phyloP scores from a whole-genome alignment of 2,329 filamentous ascomycete genomes.

The Delphinella strobiligena region DNA sequence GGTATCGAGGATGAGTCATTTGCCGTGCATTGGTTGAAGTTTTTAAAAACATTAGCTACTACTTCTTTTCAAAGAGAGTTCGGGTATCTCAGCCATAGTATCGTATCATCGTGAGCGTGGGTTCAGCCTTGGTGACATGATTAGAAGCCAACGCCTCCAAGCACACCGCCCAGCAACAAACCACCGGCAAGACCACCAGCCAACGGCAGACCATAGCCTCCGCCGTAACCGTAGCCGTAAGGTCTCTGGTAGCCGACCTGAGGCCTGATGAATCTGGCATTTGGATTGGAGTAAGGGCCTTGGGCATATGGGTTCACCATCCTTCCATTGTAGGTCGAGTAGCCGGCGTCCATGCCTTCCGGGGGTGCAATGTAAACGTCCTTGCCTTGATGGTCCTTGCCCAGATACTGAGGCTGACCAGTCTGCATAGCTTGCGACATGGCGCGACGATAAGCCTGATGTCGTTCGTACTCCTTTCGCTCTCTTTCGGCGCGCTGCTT shows the following conservation, averaged over 20 bases:
- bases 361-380: constrained; percentile 50
- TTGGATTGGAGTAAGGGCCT: constrained; percentile 38
- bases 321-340: constrained; percentile 8
- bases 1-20: no score
- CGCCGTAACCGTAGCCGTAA: constrained; percentile 29
- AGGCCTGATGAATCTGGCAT: constrained; percentile 39
- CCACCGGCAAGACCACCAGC: constrained; percentile 36
- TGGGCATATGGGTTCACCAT: constrained; percentile 20
- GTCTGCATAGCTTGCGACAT: constrained; percentile 41
- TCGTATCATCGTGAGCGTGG: no score
- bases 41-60: no score
- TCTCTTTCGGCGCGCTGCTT: constrained; percentile 37
- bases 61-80: neutral
- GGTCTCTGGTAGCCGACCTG: constrained; percentile 34
- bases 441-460: constrained; percentile 37
- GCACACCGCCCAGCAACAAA: constrained; percentile 28
- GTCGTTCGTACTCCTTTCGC: constrained; percentile 38
- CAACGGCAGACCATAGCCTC: constrained; percentile 34
- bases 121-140: no score
- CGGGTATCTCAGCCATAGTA: neutral
- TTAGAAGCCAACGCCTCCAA: no score
- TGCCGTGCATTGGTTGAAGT: no score
- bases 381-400: constrained; percentile 40
- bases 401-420: constrained; percentile 43
- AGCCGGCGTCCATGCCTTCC: constrained; percentile 17